These are phyloP conservation scores for Pinus taeda DNA, from an alignment of 75 land plant genomes.

Conservation along the genomic window DNA sequence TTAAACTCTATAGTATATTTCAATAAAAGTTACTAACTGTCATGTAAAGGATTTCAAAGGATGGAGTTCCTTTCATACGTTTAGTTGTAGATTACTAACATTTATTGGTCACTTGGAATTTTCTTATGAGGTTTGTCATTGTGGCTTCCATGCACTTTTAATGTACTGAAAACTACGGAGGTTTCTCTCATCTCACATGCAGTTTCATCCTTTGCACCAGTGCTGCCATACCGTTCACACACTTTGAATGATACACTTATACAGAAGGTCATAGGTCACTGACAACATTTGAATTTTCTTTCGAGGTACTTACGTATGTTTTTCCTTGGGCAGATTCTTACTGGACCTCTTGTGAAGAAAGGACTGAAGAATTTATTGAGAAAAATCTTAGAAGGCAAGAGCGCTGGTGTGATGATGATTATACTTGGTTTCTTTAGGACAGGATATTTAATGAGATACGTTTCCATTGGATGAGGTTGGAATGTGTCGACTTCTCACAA, in stretches of 20 bases:
- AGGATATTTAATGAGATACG: not conserved
- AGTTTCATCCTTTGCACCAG: not conserved
- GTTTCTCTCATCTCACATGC: not conserved
- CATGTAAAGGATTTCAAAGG: not conserved
- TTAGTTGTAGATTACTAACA: not conserved
- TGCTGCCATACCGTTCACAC: not conserved
- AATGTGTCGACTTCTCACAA: not conserved
- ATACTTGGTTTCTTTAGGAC: not conserved
- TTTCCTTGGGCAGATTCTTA: conserved; percentile 5
- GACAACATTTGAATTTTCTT: not conserved
- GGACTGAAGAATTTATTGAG: not conserved
- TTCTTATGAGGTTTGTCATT: not conserved
- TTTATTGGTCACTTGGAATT: not conserved
- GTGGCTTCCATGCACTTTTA: not conserved
- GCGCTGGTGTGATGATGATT: not conserved
- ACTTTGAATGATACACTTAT: not conserved
- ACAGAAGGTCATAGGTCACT: not conserved
- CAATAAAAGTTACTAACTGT: not conserved
- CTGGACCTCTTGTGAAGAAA: not conserved
- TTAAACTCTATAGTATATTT: not conserved
- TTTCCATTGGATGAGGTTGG: not conserved
- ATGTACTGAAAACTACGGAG: not conserved
- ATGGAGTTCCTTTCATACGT: not conserved
- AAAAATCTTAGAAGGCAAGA: conserved; percentile 2
- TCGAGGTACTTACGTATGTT: not conserved